Evolutionary conservation across 192 early-diverging fungal species (phyloP), one percentile per base, ranked within the genome.

Genomic region (Chytriomyces confervae): DNA sequence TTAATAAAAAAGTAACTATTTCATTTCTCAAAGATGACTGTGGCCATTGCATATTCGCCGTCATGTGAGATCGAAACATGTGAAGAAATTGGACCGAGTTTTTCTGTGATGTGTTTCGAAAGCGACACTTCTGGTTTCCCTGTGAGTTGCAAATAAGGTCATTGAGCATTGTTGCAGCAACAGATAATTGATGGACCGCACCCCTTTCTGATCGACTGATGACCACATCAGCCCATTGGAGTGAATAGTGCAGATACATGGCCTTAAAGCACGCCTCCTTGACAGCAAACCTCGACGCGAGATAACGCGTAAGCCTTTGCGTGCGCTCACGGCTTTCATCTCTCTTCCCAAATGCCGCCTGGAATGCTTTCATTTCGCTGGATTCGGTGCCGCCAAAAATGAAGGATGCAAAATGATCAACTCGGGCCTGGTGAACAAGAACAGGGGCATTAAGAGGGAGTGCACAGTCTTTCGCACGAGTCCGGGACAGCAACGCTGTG

Each of bases 191-290:
- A 24, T 9, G 24, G 6, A 61, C 36, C 36, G 36, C 36, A 36
- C 36, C 36, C 36, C 36, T 36, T 36, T 36, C 36, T 36, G 36
- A 36, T 4, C 36, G 36, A 36, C 36, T 36, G 29, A 64, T 76
- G 50, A 82, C 76, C 5, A 94, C 87, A 53, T 94, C 89, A 62
- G 89, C 85, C 90, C 90, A 93, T 8, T 80, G 80, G 43, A 93
- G 78, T 24, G 77, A 73, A 27, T 83, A 81, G 13, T 81, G 69
- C 23, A 91, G 92, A 66, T 84, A 92, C 43, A 92, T 57, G 20
- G 92, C 92, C 78, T 94, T 94, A 78, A 88, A 94, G 0, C 85
- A 82, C 2, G 92, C 92, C 73, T 94, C 93, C 78, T 94, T 94
- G 48, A 88, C 66, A 29, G 89, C 88, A 90, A 91, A 94, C 46